Percentiles rank a stretch among this genome's conserved stretches.
phyloP scores from a whole-genome alignment of 2,329 filamentous ascomycete species.

The Myriosclerotinia scirpicola region DNA sequence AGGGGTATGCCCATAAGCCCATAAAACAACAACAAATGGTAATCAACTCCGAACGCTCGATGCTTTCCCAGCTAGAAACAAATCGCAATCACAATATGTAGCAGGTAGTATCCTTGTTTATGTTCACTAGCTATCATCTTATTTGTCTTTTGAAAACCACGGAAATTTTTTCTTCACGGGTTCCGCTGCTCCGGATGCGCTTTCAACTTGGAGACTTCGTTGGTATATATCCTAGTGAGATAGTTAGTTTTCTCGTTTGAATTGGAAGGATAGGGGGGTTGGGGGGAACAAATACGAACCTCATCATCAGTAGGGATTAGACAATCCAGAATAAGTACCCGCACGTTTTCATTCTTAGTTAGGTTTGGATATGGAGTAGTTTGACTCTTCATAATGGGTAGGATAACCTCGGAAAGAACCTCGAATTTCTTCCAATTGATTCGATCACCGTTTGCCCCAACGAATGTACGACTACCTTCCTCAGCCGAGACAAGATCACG shows the following conservation, averaged over 20 bases:
- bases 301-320: constrained; percentile 84
- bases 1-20: constrained; percentile 12
- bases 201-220: constrained; percentile 60
- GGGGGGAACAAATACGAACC: constrained; percentile 53
- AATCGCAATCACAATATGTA: background rate
- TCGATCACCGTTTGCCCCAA: constrained; percentile 68
- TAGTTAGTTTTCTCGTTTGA: constrained; percentile 21
- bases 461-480: constrained; percentile 86
- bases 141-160: constrained; percentile 51
- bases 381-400: constrained; percentile 90
- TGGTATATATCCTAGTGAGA: constrained; percentile 61
- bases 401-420: constrained; percentile 86
- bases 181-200: constrained; percentile 49
- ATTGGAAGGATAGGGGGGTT: background rate
- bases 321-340: constrained; percentile 77
- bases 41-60: constrained; percentile 6
- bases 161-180: constrained; percentile 63
- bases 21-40: constrained; percentile 4
- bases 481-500: constrained; percentile 89
- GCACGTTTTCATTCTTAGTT: constrained; percentile 65
- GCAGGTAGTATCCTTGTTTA: constrained; percentile 2
- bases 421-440: constrained; percentile 99
- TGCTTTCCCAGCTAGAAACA: constrained; percentile 7
- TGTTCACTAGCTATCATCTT: constrained; percentile 8
- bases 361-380: constrained; percentile 76